Conservation (phyloP, 2,329 filamentous ascomycete genomes). For the Stylonectria norvegica region DNA sequence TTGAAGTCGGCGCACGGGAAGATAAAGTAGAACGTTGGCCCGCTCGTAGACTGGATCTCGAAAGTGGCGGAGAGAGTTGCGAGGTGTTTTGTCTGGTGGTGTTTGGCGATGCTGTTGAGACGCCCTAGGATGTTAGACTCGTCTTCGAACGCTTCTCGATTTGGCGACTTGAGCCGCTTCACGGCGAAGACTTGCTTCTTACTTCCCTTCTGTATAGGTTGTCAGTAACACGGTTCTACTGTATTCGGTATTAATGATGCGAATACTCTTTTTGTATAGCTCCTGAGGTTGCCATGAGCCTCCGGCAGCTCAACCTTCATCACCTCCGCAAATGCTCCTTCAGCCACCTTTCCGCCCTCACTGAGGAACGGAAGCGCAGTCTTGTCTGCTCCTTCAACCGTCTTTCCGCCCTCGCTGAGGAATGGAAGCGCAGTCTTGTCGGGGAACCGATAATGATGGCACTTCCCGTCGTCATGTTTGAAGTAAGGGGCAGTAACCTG, state of each 20-base stretch:
- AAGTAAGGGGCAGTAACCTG: conserved; percentile 5
- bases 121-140: conserved; percentile 1
- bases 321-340: not conserved
- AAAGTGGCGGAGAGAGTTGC: conserved; percentile 4
- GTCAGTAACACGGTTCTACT: not conserved
- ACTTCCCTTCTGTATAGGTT: not conserved
- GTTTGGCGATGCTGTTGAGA: not conserved
- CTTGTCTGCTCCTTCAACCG: not conserved
- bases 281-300: not conserved
- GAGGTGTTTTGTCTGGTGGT: conserved; percentile 2
- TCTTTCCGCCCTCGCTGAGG: not conserved
- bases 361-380: not conserved
- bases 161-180: not conserved
- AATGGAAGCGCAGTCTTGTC: not conserved
- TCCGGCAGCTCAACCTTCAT: not conserved
- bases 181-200: not conserved
- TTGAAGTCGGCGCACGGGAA: conserved; percentile 7
- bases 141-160: not conserved
- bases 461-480: conserved; percentile 1
- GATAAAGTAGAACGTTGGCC: conserved; percentile 4
- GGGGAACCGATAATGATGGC: conserved; percentile 5
- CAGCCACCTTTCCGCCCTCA: not conserved
- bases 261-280: not conserved
- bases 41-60: not conserved
- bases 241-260: not conserved